Conservation (phyloP, 179 eudicot genomes). For the Amaranthus tricolor region DNA sequence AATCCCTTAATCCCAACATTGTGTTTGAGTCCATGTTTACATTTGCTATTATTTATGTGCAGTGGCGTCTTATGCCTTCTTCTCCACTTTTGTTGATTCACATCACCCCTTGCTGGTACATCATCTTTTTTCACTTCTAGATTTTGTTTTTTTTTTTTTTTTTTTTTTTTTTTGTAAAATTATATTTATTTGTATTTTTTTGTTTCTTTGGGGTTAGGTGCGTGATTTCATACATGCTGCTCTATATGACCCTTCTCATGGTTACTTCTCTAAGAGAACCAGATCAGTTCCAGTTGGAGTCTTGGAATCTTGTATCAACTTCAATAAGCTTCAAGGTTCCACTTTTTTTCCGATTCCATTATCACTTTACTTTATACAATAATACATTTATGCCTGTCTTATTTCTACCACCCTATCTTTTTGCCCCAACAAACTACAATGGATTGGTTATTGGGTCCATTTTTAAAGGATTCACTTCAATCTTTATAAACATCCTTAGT, state of each 20-base stretch:
- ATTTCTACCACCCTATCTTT: not conserved
- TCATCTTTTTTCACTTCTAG: not conserved
- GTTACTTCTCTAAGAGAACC: constrained; percentile 66
- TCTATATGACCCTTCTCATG: constrained; percentile 65
- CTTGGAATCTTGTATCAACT: constrained; percentile 67
- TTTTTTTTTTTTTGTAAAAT: not conserved
- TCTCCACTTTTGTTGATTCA: constrained; percentile 40
- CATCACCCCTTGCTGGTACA: constrained; percentile 54
- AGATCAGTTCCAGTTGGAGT: constrained; percentile 79
- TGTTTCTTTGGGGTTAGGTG: constrained; percentile 40
- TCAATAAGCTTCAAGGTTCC: constrained; percentile 74
- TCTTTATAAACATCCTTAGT: not conserved
- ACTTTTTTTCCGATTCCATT: not conserved
- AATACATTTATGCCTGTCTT: not conserved
- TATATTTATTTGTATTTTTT: not conserved
- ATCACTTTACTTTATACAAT: not conserved
- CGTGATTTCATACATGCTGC: constrained; percentile 87
- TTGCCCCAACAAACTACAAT: too few species aligned
- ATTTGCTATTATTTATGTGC: not conserved
- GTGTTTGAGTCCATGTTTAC: not conserved
- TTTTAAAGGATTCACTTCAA: not conserved
- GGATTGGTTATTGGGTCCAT: not conserved
- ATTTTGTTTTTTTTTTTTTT: not conserved
- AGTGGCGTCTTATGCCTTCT: constrained; percentile 36
- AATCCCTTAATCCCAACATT: not conserved